Percentiles rank a stretch among this genome's conserved stretches.
Conservation (phyloP, 2,329 filamentous ascomycete species). For the Clonostachys chloroleuca region DNA sequence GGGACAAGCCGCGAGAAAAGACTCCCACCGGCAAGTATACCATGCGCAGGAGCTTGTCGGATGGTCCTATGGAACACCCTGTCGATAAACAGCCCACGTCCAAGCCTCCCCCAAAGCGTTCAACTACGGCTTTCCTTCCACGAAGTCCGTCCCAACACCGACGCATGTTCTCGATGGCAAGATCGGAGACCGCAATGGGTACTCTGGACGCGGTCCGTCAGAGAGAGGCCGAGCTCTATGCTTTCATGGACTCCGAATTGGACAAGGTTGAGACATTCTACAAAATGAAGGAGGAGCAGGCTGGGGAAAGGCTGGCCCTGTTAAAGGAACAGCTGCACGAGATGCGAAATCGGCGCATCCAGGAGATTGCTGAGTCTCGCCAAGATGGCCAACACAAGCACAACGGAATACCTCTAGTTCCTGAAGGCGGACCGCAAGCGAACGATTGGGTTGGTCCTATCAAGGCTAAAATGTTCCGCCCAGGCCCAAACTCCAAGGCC, state of each 20-base stretch:
- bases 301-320: slow-evolving; percentile 63
- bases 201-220: slow-evolving; percentile 61
- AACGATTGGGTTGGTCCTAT: slow-evolving; percentile 47
- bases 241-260: slow-evolving; percentile 78
- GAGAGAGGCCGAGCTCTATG: slow-evolving; percentile 79
- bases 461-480: slow-evolving; percentile 46
- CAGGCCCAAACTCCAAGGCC: slow-evolving; percentile 57
- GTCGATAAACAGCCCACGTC: background rate
- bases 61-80: slow-evolving; percentile 12
- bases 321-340: slow-evolving; percentile 85
- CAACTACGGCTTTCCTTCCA: slow-evolving; percentile 1
- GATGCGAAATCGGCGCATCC: slow-evolving; percentile 79
- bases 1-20: no score
- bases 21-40: slow-evolving; percentile 1
- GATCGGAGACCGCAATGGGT: slow-evolving; percentile 36
- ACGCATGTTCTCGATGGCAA: slow-evolving; percentile 27
- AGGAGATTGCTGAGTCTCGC: slow-evolving; percentile 54
- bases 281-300: slow-evolving; percentile 80
- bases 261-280: slow-evolving; percentile 94
- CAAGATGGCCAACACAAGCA: background rate
- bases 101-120: slow-evolving; percentile 6
- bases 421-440: background rate
- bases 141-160: slow-evolving; percentile 23
- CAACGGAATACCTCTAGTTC: no score
- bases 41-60: slow-evolving; percentile 29